Evolutionary conservation across 495 filamentous ascomycete genomes (phyloP).

Genomic region (Glonium stellatum): DNA sequence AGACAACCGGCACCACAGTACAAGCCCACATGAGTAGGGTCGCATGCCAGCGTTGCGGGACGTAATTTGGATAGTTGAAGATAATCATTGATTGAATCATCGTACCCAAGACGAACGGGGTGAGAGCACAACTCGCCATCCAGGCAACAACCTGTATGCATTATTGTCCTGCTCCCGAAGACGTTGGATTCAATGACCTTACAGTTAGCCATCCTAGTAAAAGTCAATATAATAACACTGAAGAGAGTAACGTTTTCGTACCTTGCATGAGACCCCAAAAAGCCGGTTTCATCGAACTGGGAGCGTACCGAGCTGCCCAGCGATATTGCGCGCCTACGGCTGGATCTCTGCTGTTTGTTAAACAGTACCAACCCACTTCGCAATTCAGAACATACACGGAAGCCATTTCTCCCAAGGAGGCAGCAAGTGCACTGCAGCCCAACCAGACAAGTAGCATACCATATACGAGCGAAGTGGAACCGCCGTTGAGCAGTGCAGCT

Average conservation of each 20-base stretch:
- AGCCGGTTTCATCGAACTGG: slow-evolving; percentile 39
- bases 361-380: not conserved
- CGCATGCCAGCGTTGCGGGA: slow-evolving; percentile 25
- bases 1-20: too few species aligned
- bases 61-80: slow-evolving; percentile 27
- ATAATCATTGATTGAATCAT: too few species aligned
- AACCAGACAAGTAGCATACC: slow-evolving; percentile 28
- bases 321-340: slow-evolving; percentile 26
- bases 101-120: too few species aligned
- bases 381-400: slow-evolving; percentile 27
- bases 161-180: too few species aligned
- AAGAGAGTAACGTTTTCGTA: too few species aligned
- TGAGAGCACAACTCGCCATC: too few species aligned
- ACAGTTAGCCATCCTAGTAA: slow-evolving; percentile 19
- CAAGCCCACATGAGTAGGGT: slow-evolving; percentile 26
- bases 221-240: not conserved
- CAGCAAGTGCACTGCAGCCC: slow-evolving; percentile 29
- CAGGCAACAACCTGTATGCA: too few species aligned
- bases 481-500: slow-evolving; percentile 31
- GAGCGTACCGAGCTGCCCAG: slow-evolving; percentile 30
- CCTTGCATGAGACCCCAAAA: slow-evolving; percentile 28
- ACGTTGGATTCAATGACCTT: too few species aligned
- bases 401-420: slow-evolving; percentile 36
- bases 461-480: slow-evolving; percentile 33
- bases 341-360: slow-evolving; percentile 10